Evolutionary conservation across 2,329 filamentous ascomycete genomes (phyloP), one percentile per base, ranked within the genome.

Genomic region (Dactylellina haptotyla): DNA sequence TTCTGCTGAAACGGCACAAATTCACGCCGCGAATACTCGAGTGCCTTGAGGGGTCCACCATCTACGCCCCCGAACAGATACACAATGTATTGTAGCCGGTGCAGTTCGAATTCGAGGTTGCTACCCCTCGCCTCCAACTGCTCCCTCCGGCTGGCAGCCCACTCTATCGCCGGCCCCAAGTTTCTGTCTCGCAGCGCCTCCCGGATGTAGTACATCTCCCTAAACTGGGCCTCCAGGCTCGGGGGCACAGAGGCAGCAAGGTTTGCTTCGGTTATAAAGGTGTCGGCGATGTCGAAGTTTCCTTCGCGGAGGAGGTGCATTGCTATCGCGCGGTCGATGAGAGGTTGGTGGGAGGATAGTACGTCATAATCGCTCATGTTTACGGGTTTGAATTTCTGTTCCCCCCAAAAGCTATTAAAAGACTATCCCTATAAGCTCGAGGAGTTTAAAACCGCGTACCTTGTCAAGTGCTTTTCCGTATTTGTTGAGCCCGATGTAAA

Each of bases 271-370:
- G 86, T 83, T 53, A 97, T 87, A 77, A 99, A 97, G 0, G 89
- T 92, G 14, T 89, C 88, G 10, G 94, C 94, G 1, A 97, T 93
- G 20, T 85, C 86, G 81, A 99, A 99, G 79, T 97, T 91, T 53
- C 95, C 95, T 82, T 98, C 94, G 41, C 95, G 91, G 39, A 99
- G 86, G 20, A 99, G 86, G 79, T 99, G 95, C 93, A 98, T 97
- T 8, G 91, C 91, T 77, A 99, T 96, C 4, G 95, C 94, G 65
- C 93, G 88, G 82, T 97, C 96, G 79, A 98, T 92, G 10, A 97
- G 85, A 14, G 86, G 84, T 2, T 90, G 86, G 76, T 96, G 88
- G 18, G 89, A 86, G 1, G 87, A 88, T 80, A 97, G 88, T 32
- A 89, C 90, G 81, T 96, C 92, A 78, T 92, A 89, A 67, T 93